Conservation (phyloP, 2,329 filamentous ascomycete genomes). For the Claviceps digitariae region DNA sequence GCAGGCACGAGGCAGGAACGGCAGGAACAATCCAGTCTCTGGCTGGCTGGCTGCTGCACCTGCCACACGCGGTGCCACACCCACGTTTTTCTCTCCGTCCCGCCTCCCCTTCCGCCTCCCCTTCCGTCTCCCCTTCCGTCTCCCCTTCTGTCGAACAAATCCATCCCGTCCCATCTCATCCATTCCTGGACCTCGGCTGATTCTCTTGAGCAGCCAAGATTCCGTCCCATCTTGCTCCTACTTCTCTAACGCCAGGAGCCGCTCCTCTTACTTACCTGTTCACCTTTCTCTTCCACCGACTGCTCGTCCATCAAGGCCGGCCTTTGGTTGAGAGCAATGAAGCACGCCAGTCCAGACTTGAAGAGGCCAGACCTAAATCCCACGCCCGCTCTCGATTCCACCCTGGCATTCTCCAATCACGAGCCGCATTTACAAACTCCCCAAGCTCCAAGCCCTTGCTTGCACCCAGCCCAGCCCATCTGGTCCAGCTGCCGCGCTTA, state of each 20-base stretch:
- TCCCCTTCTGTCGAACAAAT: too few relatives aligned
- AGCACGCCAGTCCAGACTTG: not conserved
- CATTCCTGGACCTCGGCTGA: too few relatives aligned
- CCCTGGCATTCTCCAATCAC: constrained; percentile 6
- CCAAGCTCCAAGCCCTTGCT: not conserved
- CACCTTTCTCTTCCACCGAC: too few relatives aligned
- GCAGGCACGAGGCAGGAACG: constrained; percentile 3
- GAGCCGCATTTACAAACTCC: not conserved
- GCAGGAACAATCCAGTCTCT: not conserved
- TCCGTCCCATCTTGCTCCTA: too few relatives aligned
- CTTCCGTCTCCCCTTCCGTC: too few relatives aligned
- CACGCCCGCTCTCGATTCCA: not conserved
- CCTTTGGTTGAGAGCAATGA: too few relatives aligned
- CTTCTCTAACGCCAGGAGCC: too few relatives aligned
- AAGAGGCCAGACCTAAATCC: not conserved
- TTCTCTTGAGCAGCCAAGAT: too few relatives aligned
- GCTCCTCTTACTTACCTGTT: too few relatives aligned
- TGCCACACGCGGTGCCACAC: constrained; percentile 1
- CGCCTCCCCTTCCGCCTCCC: too few relatives aligned
- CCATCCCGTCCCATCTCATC: too few relatives aligned
- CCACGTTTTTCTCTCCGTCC: not conserved
- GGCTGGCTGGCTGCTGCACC: not conserved
- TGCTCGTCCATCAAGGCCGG: too few relatives aligned
- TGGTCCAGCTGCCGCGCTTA: constrained; percentile 1
- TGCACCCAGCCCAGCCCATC: not conserved